A percentile compares a stretch with the other conserved stretches of the same genome.
Evolutionary conservation across 345 rosid species (phyloP).

Genomic region (Eucalyptus leucophloia): DNA sequence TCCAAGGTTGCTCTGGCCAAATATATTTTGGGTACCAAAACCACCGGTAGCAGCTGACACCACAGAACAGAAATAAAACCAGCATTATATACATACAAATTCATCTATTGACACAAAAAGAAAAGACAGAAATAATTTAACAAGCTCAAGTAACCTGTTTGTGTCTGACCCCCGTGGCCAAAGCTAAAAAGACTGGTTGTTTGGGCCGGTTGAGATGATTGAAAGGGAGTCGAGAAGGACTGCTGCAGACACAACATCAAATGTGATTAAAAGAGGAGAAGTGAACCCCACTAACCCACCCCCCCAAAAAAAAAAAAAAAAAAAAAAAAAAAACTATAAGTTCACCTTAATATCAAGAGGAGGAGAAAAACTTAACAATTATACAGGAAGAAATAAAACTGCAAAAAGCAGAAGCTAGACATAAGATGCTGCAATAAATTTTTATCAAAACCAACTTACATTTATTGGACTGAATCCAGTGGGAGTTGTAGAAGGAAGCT

Average conservation of each 20-base stretch:
- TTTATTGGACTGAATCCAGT: slow-evolving; percentile 31
- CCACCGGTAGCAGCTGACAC: slow-evolving; percentile 27
- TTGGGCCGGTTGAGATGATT: slow-evolving; percentile 45
- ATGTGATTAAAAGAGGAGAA: not conserved
- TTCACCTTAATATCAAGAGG: not conserved
- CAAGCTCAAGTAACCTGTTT: slow-evolving; percentile 24
- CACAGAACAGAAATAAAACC: not conserved
- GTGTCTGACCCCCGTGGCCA: slow-evolving; percentile 43
- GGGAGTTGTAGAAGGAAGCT: slow-evolving; percentile 24
- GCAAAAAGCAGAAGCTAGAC: not conserved
- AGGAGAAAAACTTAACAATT: not conserved
- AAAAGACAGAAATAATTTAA: not conserved
- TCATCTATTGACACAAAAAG: not conserved
- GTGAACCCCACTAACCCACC: not conserved
- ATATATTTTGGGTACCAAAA: slow-evolving; percentile 30
- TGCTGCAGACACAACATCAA: slow-evolving; percentile 18
- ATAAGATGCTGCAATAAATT: not conserved
- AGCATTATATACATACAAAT: not conserved
- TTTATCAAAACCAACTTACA: slow-evolving; percentile 22
- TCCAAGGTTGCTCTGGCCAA: slow-evolving; percentile 37
- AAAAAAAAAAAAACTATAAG: not conserved
- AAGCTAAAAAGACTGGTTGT: slow-evolving; percentile 26
- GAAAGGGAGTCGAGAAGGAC: slow-evolving; percentile 26
- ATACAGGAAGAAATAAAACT: not conserved
- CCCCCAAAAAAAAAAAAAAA: not conserved